Evolutionary conservation across 2,329 filamentous ascomycete species (phyloP).

Genomic region (Orbilia ellipsospora): DNA sequence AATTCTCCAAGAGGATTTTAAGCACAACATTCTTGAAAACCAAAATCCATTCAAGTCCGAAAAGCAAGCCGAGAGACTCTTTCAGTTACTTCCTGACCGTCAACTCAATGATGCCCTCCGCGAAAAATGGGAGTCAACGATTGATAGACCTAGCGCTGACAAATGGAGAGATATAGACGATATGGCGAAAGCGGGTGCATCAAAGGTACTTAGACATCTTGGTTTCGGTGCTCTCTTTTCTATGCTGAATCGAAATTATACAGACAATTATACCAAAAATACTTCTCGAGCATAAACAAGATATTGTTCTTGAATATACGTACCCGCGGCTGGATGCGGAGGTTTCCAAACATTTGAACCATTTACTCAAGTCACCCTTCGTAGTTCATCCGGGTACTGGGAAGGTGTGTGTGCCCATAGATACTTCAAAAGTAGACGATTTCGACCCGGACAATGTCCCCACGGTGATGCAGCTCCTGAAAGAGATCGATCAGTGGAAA

Average conservation of each 20-base stretch:
- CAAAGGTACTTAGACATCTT: constrained; percentile 65
- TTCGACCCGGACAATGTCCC: constrained; percentile 92
- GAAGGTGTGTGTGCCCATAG: constrained; percentile 93
- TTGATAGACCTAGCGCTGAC: constrained; percentile 76
- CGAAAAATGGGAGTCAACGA: constrained; percentile 89
- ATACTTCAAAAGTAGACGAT: constrained; percentile 75
- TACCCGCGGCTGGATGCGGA: constrained; percentile 97
- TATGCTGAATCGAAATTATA: constrained; percentile 4
- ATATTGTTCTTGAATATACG: constrained; percentile 95
- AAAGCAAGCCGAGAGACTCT: constrained; percentile 79
- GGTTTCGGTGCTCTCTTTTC: too few relatives aligned
- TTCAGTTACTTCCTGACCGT: constrained; percentile 82
- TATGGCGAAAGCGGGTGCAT: constrained; percentile 79
- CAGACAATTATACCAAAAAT: constrained; percentile 36
- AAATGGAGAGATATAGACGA: constrained; percentile 97
- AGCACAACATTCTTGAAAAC: constrained; percentile 79
- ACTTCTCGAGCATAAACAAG: constrained; percentile 89
- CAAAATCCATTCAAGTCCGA: constrained; percentile 85
- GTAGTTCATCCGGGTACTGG: constrained; percentile 93
- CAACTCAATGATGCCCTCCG: constrained; percentile 79
- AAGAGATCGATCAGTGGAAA: constrained; percentile 87
- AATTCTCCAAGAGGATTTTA: constrained; percentile 85
- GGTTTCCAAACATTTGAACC: constrained; percentile 97
- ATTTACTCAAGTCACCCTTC: constrained; percentile 96
- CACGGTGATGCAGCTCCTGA: constrained; percentile 82